phyloP scores from a whole-genome alignment of 1,284 basidiomycete species.

The Cronartium quercuum region DNA sequence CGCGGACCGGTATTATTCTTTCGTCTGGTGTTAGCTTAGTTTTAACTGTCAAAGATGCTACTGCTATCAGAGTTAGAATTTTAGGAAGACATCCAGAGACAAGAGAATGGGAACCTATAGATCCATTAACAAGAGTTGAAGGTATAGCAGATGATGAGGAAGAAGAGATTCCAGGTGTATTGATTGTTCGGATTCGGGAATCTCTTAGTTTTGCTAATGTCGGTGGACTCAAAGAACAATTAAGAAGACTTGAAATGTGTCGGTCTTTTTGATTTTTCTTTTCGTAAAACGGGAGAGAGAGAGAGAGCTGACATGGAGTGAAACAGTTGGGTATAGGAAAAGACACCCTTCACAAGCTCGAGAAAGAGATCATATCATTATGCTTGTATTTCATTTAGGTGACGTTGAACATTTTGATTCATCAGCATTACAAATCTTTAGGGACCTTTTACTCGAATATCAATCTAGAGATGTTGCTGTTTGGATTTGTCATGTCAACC shows the following conservation, averaged over 20 bases:
- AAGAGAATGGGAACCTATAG: conserved; percentile 69
- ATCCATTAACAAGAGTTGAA: conserved; percentile 48
- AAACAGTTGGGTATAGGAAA: conserved; percentile 20
- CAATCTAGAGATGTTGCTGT: conserved; percentile 22
- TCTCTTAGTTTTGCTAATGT: conserved; percentile 63
- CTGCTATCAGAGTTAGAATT: conserved; percentile 35
- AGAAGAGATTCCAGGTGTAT: conserved; percentile 63
- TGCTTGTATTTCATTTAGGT: conserved; percentile 34
- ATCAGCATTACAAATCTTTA: conserved; percentile 33
- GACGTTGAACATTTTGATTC: conserved; percentile 35
- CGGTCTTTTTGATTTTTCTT: not conserved
- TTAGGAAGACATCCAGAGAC: conserved; percentile 71
- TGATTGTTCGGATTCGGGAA: conserved; percentile 75
- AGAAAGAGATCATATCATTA: conserved; percentile 29
- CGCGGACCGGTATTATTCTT: conserved; percentile 31
- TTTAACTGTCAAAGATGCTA: conserved; percentile 31
- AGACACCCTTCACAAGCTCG: conserved; percentile 28
- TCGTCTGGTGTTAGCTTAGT: conserved; percentile 28
- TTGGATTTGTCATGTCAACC: conserved; percentile 36
- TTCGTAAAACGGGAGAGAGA: not conserved
- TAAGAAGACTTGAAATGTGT: conserved; percentile 38
- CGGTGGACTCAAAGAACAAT: conserved; percentile 34
- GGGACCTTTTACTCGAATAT: conserved; percentile 30
- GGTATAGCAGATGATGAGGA: conserved; percentile 70
- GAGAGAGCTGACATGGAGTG: not conserved